Base-by-base conservation (phyloP, 495 filamentous ascomycete species). In the Aspergillus affinis region DNA sequence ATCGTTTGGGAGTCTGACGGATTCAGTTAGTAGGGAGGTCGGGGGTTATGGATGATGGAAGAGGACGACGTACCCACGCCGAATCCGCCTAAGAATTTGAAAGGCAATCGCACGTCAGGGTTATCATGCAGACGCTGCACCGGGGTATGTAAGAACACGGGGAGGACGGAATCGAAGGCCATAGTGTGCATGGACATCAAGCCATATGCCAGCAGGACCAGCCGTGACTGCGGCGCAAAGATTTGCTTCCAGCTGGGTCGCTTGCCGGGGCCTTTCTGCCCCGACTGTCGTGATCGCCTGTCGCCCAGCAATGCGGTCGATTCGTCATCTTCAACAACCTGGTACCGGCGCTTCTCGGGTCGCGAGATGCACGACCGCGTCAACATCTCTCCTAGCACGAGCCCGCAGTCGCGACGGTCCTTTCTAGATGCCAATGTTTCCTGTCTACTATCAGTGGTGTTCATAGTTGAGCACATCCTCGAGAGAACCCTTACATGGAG, bases 61-160 rank as follows among this genome's bases (percentile, higher is more conserved):
- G 6, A 53, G 7, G 8, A 23, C 17, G 12, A 70, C 71, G 57
- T 60, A 78, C 76, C 80, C 36, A 91, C 77, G 0, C 88, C 88
- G 65, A 92, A 93, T 0, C 91, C 91, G 54, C 90, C 86, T 3
- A 82, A 78, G 66, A 95, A 95, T 63, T 87, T 85, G 72, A 95
- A 88, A 0, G 91, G 91, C 2, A 91, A 79, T n/a, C 74, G 58
- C 9, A 82, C 75, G 32, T 81, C 76, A 0, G 86, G 86, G 67
- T 89, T 87, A 13, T 71, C 65, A 2, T 75, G 58, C 29, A 83
- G 69, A 0, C 80, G 68, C 61, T 88, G 82, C 5, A 64, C 67
- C 0, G 88, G 90, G 65, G 86, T 86, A 69, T 93, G 90, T 69
- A 94, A 82, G 66, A 93, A 93, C 2, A 93, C 88, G 1, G 90